These are phyloP conservation scores for Carnegiea gigantea DNA, from an alignment of 179 eudicot genomes.

Conservation along the genomic window DNA sequence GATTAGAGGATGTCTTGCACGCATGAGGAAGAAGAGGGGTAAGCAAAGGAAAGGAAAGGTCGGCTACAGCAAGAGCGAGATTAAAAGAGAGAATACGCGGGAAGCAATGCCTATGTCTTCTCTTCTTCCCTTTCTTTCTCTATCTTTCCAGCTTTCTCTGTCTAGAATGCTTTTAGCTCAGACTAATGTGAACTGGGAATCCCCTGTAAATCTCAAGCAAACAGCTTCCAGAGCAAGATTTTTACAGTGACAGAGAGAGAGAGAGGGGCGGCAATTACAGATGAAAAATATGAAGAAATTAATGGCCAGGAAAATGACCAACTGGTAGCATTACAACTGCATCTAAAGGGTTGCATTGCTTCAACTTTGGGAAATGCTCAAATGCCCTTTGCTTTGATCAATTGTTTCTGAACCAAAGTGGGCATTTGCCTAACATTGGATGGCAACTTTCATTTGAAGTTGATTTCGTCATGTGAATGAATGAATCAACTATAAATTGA, in stretches of 20 bases:
- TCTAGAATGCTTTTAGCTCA: neutral
- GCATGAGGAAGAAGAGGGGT: constrained; percentile 46
- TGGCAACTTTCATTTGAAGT: constrained; percentile 7
- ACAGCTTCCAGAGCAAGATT: neutral
- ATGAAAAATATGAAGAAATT: neutral
- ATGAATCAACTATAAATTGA: neutral
- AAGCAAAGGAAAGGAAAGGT: neutral
- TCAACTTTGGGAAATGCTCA: neutral
- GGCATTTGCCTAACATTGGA: neutral
- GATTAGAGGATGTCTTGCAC: constrained; percentile 73
- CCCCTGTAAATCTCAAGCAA: neutral
- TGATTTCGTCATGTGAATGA: neutral
- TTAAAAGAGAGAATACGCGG: constrained; percentile 36
- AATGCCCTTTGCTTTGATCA: neutral
- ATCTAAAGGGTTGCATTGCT: neutral
- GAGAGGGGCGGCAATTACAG: neutral
- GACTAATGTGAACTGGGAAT: neutral
- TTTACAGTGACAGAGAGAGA: neutral
- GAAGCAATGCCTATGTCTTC: constrained; percentile 46
- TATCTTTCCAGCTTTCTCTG: constrained; percentile 10
- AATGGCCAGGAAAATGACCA: neutral
- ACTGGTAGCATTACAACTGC: neutral
- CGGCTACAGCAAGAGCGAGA: constrained; percentile 8
- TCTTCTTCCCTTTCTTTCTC: neutral
- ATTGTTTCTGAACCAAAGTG: neutral